These are phyloP conservation scores for Epipyxis sp. DNA, from an alignment of 108 stramenopile species.

Conservation along the genomic window DNA sequence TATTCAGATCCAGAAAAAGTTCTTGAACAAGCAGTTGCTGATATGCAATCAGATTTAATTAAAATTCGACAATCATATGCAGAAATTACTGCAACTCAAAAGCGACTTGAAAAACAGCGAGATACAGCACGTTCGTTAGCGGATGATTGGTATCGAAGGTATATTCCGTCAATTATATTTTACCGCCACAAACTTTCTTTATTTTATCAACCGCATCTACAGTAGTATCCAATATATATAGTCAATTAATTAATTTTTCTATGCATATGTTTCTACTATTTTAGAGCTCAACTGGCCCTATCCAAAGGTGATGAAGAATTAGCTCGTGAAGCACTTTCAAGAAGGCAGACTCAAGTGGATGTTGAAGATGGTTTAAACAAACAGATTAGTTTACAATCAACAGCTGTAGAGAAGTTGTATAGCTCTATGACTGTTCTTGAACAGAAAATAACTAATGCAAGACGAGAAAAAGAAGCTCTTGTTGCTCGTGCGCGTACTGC, in stretches of 20 bases:
- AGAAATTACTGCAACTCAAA: conserved; percentile 91
- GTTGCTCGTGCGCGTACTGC: conserved; percentile 89
- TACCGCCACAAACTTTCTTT: too few relatives aligned
- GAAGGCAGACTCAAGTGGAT: conserved; percentile 80
- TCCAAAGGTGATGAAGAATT: conserved; percentile 84
- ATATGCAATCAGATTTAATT: conserved; percentile 93
- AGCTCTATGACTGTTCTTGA: conserved; percentile 89
- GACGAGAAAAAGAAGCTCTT: conserved; percentile 90
- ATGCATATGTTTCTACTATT: too few relatives aligned
- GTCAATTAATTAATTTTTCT: too few relatives aligned
- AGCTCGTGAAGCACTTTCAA: conserved; percentile 80
- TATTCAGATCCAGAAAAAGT: conserved; percentile 98
- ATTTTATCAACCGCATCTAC: too few relatives aligned
- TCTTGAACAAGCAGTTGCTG: conserved; percentile 87
- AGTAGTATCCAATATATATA: too few relatives aligned
- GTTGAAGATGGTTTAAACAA: conserved; percentile 55
- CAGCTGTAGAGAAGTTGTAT: conserved; percentile 76
- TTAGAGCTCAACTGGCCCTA: conserved; percentile 89
- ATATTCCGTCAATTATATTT: too few relatives aligned
- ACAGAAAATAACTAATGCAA: conserved; percentile 80
- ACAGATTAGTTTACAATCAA: conserved; percentile 75
- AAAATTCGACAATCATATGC: conserved; percentile 93
- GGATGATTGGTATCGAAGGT: conserved; percentile 84
- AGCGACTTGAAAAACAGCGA: conserved; percentile 60
- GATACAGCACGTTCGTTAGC: conserved; percentile 67